A percentile compares a stretch with the other conserved stretches of the same genome.
Conservation (phyloP, 345 rosid genomes). For the Pelargonium nanum region DNA sequence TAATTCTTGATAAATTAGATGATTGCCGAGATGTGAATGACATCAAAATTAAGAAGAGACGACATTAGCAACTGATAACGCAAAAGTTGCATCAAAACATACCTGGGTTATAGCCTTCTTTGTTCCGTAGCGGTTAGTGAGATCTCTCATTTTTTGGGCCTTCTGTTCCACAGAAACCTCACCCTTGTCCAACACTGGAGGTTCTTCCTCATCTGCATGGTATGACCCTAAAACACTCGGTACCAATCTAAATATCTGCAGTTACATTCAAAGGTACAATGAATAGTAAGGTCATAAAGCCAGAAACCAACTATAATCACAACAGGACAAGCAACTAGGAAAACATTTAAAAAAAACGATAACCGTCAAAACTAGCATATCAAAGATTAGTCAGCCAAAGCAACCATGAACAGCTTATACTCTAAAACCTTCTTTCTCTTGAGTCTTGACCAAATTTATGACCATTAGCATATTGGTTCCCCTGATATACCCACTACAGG, state of each 20-base stretch:
- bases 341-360: not conserved
- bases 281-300: not conserved
- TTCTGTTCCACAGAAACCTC: slow-evolving; percentile 25
- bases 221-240: slow-evolving; percentile 25
- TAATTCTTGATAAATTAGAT: too few species aligned
- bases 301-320: not conserved
- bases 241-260: slow-evolving; percentile 72
- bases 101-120: slow-evolving; percentile 40
- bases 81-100: slow-evolving; percentile 2
- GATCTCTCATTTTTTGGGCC: slow-evolving; percentile 13
- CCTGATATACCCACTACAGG: too few species aligned
- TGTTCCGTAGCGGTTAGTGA: slow-evolving; percentile 28
- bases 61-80: too few species aligned
- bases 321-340: too few species aligned
- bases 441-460: not conserved
- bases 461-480: not conserved
- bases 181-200: slow-evolving; percentile 9
- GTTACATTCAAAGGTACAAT: not conserved
- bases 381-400: not conserved
- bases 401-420: not conserved
- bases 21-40: too few species aligned
- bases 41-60: too few species aligned
- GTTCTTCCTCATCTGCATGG: slow-evolving; percentile 31
- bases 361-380: not conserved
- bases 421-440: not conserved